Percentiles rank a stretch among this genome's conserved stretches.
Evolutionary conservation across 257 asterid genomes (phyloP).

Genomic region (Vinca minor): DNA sequence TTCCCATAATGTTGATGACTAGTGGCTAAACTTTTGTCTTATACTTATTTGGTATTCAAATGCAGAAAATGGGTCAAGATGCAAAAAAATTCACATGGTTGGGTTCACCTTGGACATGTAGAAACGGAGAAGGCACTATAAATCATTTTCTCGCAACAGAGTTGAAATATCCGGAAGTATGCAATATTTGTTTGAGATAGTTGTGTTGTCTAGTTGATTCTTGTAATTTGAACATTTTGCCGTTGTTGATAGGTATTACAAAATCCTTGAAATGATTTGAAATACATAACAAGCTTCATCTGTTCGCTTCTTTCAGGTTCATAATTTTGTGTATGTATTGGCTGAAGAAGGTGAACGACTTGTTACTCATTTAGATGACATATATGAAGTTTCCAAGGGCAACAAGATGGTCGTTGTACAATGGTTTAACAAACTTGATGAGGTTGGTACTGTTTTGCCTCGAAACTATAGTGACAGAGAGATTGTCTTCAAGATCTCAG

Average conservation of each 20-base stretch:
- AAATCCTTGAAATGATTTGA: not conserved
- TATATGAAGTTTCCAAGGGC: slow-evolving; percentile 72
- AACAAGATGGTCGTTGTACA: slow-evolving; percentile 87
- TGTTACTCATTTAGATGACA: slow-evolving; percentile 76
- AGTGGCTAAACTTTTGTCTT: not conserved
- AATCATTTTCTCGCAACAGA: slow-evolving; percentile 62
- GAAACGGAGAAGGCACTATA: slow-evolving; percentile 55
- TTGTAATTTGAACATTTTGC: not conserved
- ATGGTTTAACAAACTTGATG: slow-evolving; percentile 96
- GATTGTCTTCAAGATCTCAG: slow-evolving; percentile 93
- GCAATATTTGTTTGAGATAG: too few species aligned
- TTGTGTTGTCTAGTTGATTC: too few species aligned
- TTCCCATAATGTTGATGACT: not conserved
- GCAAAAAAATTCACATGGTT: slow-evolving; percentile 42
- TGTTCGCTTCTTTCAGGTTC: slow-evolving; percentile 34
- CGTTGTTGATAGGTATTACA: not conserved
- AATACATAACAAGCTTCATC: not conserved
- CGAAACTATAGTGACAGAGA: slow-evolving; percentile 70
- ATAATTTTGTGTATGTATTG: slow-evolving; percentile 67
- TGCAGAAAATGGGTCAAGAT: slow-evolving; percentile 14
- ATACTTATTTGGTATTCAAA: slow-evolving; percentile 21
- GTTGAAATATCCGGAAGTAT: slow-evolving; percentile 58
- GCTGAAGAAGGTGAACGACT: slow-evolving; percentile 69
- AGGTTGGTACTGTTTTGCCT: slow-evolving; percentile 88
- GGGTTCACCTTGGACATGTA: slow-evolving; percentile 64